phyloP scores from a whole-genome alignment of 2,329 filamentous ascomycete species.

The Geosmithia flava region DNA sequence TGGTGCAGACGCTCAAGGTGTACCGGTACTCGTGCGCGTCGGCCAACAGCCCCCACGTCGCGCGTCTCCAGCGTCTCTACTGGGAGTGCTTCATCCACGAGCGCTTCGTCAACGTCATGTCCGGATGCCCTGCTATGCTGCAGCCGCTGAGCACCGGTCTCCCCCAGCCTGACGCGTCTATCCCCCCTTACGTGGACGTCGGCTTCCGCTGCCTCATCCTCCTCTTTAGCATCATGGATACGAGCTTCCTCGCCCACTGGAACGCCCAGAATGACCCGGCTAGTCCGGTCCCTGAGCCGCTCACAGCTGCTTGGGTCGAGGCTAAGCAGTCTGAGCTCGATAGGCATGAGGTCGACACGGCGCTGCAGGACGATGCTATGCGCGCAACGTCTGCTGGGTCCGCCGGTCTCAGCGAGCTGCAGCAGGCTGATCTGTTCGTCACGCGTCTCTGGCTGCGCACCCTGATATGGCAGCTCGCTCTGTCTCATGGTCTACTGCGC shows the following conservation, averaged over 20 bases:
- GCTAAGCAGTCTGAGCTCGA: constrained; percentile 26
- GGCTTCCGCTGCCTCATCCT: constrained; percentile 24
- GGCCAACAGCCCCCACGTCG: constrained; percentile 1
- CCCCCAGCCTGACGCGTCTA: constrained; percentile 16
- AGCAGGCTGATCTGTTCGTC: constrained; percentile 5
- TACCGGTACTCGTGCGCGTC: not conserved
- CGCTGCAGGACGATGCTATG: constrained; percentile 1
- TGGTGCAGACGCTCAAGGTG: constrained; percentile 20
- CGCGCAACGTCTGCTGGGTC: constrained; percentile 6
- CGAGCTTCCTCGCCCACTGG: constrained; percentile 24
- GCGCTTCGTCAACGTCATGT: constrained; percentile 38
- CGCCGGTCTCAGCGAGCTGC: constrained; percentile 19
- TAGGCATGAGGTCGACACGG: constrained; percentile 19
- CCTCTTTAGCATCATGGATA: constrained; percentile 24
- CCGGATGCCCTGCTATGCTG: constrained; percentile 27
- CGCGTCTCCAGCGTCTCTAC: constrained; percentile 30
- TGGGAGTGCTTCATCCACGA: constrained; percentile 46
- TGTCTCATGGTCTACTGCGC: constrained; percentile 19
- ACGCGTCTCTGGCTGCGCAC: constrained; percentile 6
- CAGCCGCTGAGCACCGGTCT: constrained; percentile 16
- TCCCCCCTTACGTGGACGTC: constrained; percentile 20
- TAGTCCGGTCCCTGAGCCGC: not conserved
- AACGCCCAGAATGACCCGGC: constrained; percentile 9
- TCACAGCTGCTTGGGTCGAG: constrained; percentile 25
- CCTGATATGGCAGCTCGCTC: constrained; percentile 6